Base-by-base conservation (phyloP, 202 grass and related monocot genomes). In the Cymbopogon flexuosus region DNA sequence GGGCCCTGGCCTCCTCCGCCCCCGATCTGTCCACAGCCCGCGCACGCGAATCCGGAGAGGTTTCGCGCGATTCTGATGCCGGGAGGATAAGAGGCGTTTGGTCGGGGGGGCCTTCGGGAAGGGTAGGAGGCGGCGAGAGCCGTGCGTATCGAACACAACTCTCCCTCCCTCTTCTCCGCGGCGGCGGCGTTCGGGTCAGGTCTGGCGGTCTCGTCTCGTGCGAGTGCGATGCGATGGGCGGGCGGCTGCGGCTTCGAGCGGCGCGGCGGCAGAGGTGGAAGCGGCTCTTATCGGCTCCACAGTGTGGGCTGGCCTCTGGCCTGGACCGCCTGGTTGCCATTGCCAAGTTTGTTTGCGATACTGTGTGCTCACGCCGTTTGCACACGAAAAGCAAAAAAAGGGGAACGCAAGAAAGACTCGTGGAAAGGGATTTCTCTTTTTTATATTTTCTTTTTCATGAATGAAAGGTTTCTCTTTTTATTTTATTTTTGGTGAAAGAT, bases 251-350 rank as follows among this genome's bases (percentile, higher is more conserved):
- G 76, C 62, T 66, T 65, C 29, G 42, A 52, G 18, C n/a, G 30
- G 43, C 62, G n/a, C 5, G 39, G 10, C 57, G 12, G 47, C 10
- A 73, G 29, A 21, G 33, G n/a, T 49, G 46, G 6, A 5, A 5
- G 56, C 8, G 65, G 72, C 70, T 59, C 41, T 70, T 76, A 84
- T 84, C 81, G 76, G 18, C 68, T 77, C 43, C 73, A 70, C 16
- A 16, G 36, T 70, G 65, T 24, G 22, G 36, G 15, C 14, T 59
- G 45, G 63, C 11, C 5, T 45, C 13, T 7, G 40, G 51, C 4
- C 4, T 3, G 1, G 31, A 3, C 3, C n/a, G n/a, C 5, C 14
- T 18, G 18, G 49, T 19, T 8, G 49, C 18, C 49, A 21, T 56
- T 56, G 51, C 51, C 51, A 56, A 56, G 51, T 56, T 56, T 56